phyloP scores from a whole-genome alignment of 805 yeast genomes.

The Tetrapisispora nanseiensis region DNA sequence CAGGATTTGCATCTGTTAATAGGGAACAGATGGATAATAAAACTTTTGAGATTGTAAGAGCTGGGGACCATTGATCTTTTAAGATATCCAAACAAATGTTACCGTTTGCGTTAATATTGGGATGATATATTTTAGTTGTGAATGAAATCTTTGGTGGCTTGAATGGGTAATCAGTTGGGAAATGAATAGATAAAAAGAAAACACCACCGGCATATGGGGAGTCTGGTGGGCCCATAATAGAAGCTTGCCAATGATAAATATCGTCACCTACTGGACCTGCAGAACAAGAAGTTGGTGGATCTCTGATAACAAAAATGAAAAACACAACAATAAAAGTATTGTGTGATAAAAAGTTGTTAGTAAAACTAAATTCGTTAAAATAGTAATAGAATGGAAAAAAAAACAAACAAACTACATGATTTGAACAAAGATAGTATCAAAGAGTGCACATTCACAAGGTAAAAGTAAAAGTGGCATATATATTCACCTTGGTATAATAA shows the following conservation, averaged over 20 bases:
- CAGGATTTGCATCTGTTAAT: slow-evolving; percentile 96
- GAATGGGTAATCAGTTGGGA: slow-evolving; percentile 98
- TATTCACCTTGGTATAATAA: too few species aligned
- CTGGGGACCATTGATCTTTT: slow-evolving; percentile 99
- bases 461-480: background rate
- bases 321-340: background rate
- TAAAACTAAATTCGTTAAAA: too few species aligned
- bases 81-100: slow-evolving; percentile 93
- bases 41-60: slow-evolving; percentile 91
- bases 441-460: background rate
- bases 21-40: slow-evolving; percentile 89
- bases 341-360: too few species aligned
- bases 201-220: slow-evolving; percentile 88
- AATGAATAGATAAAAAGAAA: slow-evolving; percentile 88
- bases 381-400: slow-evolving; percentile 6
- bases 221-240: slow-evolving; percentile 98
- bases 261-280: slow-evolving; percentile 99
- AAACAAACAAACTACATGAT: background rate
- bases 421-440: too few species aligned
- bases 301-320: slow-evolving; percentile 42
- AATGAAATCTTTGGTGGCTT: slow-evolving; percentile 93
- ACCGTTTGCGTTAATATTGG: slow-evolving; percentile 93
- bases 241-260: slow-evolving; percentile 98
- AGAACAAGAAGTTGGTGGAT: slow-evolving; percentile 97
- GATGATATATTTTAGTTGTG: slow-evolving; percentile 94